Percentiles rank a stretch among this genome's conserved stretches.
Conservation (phyloP, 768 basidiomycete species). For the Ramaria rubella region DNA sequence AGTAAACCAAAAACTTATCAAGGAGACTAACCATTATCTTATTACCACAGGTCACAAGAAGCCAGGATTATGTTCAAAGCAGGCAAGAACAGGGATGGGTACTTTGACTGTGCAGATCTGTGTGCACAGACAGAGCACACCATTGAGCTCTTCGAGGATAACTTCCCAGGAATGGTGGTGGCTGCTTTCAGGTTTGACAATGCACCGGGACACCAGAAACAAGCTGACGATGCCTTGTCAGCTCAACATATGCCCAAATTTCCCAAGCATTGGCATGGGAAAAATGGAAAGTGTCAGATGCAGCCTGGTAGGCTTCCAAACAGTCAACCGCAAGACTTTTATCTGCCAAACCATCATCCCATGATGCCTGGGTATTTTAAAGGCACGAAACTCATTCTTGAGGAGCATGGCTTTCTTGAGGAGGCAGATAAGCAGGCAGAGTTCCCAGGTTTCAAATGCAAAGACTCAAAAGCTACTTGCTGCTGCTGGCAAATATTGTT, state of each 20-base stretch:
- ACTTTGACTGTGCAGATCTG: constrained; percentile 11
- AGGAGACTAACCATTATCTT: not conserved
- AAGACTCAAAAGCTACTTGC: constrained; percentile 15
- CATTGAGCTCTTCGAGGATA: not conserved
- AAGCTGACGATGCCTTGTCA: not conserved
- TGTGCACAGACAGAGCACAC: constrained; percentile 11
- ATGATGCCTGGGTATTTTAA: constrained; percentile 4
- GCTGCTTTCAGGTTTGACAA: too few relatives aligned
- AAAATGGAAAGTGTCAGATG: not conserved
- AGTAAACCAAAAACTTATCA: not conserved
- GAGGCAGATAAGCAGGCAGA: not conserved
- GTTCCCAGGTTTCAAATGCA: not conserved
- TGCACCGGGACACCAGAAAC: not conserved
- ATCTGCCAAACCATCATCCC: constrained; percentile 1
- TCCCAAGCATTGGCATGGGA: not conserved
- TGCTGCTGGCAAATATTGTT: constrained; percentile 32
- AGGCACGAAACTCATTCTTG: constrained; percentile 1
- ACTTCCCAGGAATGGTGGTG: not conserved
- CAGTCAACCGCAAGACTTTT: not conserved
- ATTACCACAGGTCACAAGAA: not conserved
- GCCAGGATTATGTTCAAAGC: not conserved
- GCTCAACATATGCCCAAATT: not conserved
- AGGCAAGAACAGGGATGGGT: constrained; percentile 1
- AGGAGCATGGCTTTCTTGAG: not conserved
- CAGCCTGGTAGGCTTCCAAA: not conserved